Base-by-base conservation (phyloP, 2,329 filamentous ascomycete genomes). In the Rhinocladiella mackenziei region DNA sequence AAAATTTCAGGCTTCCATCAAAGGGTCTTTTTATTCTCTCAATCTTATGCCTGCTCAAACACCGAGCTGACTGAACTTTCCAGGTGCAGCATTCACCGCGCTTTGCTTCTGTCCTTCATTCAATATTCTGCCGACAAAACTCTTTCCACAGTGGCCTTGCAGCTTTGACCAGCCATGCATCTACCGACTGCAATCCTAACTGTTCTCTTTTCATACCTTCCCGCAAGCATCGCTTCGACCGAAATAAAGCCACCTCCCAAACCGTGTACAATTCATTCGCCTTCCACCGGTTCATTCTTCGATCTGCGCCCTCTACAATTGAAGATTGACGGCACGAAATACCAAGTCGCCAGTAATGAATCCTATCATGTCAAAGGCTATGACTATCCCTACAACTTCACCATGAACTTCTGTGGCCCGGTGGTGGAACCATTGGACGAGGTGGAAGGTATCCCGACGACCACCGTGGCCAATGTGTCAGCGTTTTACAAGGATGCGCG, bases 181-280 rank as follows among this genome's bases (percentile, higher is more conserved):
- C 32, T 48, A 13, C 28, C 45, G 15, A 40, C 38, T 9, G 54
- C 53, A 39, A 40, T 54, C 10, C 53, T 65, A 47, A 42, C 57
- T 22, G 52, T 66, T 39, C 55, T 66, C 43, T 57, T 64, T 17
- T 57, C 60, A 25, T 54, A 60, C n/a, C 50, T 63, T 33, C 53
- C 57, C 17, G 55, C 61, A 10, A 50, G 56, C 35, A 45, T 51
- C 40, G 58, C 65, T 26, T 65, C 66, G 35, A 61, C 65, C 17
- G 63, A 69, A 26, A 61, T 66, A 49, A 63, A 64, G 29, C 60
- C 73, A 49, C 57, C 66, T n/a, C 61, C 67, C 32, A 70, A 73
- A 42, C 74, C 78, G 50, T 83, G 80, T 60, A 80, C 79, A n/a
- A 75, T 78, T 44, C 72, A 74, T 51, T 81, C 78, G 17, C 74